Evolutionary conservation across 78 protist species (phyloP), one percentile per base, ranked within the genome.

Genomic region (Emiliania huxleyi): DNA sequence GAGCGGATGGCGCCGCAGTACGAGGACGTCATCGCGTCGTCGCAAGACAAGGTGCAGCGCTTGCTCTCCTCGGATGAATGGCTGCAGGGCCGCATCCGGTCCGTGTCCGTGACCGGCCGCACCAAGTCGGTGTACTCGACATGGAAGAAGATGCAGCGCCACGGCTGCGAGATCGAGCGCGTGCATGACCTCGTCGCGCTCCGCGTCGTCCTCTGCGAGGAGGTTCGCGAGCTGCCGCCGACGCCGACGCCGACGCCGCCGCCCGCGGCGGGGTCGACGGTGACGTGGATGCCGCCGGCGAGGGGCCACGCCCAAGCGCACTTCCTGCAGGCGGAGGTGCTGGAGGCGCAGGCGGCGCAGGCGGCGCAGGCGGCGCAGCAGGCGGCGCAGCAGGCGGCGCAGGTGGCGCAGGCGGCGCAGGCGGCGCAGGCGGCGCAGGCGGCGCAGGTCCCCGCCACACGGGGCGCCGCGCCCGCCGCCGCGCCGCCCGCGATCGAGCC

Each of bases 71-170:
- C 49, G 29, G 90, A 85, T 40, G n/a, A 25, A 40, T 44, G 33
- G 89, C 89, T 81, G 48, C 89, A 45, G 40, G 89, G 56, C 40
- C 56, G 62, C 21, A 43, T 81, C 18, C 48, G 46, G 56, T 45
- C 49, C 21, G 56, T 81, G 40, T 1, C 15, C n/a, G 85, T 77
- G 46, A 42, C 33, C n/a, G 85, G 85, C 33, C 43, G 85, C 49
- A 77, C 85, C 43, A 77, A 77, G 85, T 42, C 49, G 42, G 23
- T 81, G 56, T 44, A 22, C 19, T 23, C 62, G 33, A 42, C 56
- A 25, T 81, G 52, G 52, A 42, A 45, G 40, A 81, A 81, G 89
- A 81, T 81, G 62, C 89, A 44, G 40, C 89, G 89, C 42, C 49
- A 42, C 89, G 89, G 56, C 56, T 23, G 56, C 89, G 6, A 18